Evolutionary conservation across 805 yeast species (phyloP), one percentile per base, ranked within the genome.

Genomic region (Kregervanrija delftensis): DNA sequence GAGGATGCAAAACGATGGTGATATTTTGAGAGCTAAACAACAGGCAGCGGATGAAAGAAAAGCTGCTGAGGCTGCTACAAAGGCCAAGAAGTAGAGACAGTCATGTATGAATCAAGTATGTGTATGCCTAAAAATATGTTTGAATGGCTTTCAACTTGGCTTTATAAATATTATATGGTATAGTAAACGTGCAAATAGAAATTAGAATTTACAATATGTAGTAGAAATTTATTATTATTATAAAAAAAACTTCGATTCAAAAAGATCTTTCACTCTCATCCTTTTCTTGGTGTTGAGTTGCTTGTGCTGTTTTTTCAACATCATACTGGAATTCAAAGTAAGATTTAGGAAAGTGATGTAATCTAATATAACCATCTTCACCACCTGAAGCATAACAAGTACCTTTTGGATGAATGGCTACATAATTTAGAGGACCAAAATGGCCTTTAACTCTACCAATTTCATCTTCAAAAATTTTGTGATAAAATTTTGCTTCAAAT

Each of bases 391-490:
- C 90, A 65, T 85, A 93, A 40, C 91, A 83, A 32, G 84, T 78
- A 45, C 98, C 99, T 58, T 81, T 83, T 46, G 99, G 99, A 67
- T 89, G 96, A 43, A 88, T 86, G 31, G 96, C 96, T 51, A 93
- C 77, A 54, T 86, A 81, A 72, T 93, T 93, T 59, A 93, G 78
- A 40, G 99, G 99, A 74, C 99, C 99, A 75, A 93, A 93, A 72
- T 93, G 99, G 47, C 99, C 99, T 69, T 86, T 87, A 41, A 93
- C 91, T 69, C 96, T 83, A 54, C 98, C 99, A 53, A 93, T 82
- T 67, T 91, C 98, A 63, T 91, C 98, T 66, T 83, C 84, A 66
- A 90, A 93, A 41, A 93, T 78, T 71, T 91, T 93, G 70, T 93
- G 98, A 69, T 82, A 88, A 65, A 93, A 86, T 70, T 96, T 80